Base-by-base conservation (phyloP, 331 rosid genomes). In the Erythrophleum ivorense region DNA sequence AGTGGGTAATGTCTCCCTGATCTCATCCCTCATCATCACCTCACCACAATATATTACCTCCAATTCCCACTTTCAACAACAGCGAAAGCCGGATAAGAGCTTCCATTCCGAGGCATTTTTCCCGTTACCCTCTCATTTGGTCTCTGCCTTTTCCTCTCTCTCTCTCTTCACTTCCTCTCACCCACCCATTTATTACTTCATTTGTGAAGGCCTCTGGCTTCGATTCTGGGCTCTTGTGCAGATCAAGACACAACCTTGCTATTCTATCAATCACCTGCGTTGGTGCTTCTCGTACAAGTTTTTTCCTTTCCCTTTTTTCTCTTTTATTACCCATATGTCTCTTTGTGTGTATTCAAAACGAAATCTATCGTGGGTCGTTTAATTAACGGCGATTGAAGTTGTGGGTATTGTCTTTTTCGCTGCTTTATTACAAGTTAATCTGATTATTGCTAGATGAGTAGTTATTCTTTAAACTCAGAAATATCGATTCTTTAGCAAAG, bases 11-110 rank as follows among this genome's bases (percentile, higher is more conserved):
- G 84, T 79, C 53, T 50, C 78, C 72, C 41, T 79, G 73, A 79
- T 84, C 81, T 75, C 78, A 67, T 75, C 49, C 78, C 70, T 70
- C 74, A 67, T 79, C 87, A 53, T 54, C 64, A 21, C 75, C 7
- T 63, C 80, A 45, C 63, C 86, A 48, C 33, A 67, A n/a, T 19
- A 68, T 68, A 41, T 67, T 67, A 64, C 76, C 80, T 73, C 77
- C 77, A 52, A 50, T 52, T 53, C 78, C 29, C 50, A 18, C 66
- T 73, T 11, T 54, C n/a, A 1, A 14, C 41, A 8, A 29, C 29
- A 34, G 0, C 62, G 13, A 67, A 9, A 67, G 33, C 50, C 73
- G 36, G 54, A 68, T 36, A 19, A 6, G 18, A 43, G 38, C 74
- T 45, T 69, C 63, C 77, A 2, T 31, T 72, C 31, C 49, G 13